These are phyloP conservation scores for Megacollybia marginata DNA, from an alignment of 768 basidiomycete genomes.

Conservation along the genomic window DNA sequence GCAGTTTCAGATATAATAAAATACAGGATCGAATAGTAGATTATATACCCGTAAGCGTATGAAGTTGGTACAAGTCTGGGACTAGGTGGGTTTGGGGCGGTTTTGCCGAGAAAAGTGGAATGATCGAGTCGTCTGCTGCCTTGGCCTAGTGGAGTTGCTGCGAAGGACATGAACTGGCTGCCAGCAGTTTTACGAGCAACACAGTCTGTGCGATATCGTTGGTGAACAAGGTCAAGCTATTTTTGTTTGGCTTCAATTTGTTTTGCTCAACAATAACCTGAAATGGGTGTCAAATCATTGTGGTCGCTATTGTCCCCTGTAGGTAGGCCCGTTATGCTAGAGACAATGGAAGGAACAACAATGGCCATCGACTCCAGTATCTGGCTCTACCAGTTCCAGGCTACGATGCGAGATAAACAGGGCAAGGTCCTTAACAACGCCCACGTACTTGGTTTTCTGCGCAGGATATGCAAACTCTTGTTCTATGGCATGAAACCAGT, in stretches of 20 bases:
- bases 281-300: slow-evolving; percentile 94
- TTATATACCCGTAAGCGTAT: slow-evolving; percentile 62
- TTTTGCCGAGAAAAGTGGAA: slow-evolving; percentile 67
- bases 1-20: slow-evolving; percentile 12
- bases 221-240: too few species aligned
- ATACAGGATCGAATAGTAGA: slow-evolving; percentile 13
- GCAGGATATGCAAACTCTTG: slow-evolving; percentile 88
- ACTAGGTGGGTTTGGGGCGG: slow-evolving; percentile 26
- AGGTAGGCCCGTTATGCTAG: slow-evolving; percentile 90
- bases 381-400: slow-evolving; percentile 99
- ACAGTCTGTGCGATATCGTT: neutral
- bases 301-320: slow-evolving; percentile 93
- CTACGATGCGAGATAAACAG: slow-evolving; percentile 97
- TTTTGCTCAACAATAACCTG: too few species aligned
- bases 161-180: slow-evolving; percentile 65
- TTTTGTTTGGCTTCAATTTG: too few species aligned
- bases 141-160: slow-evolving; percentile 76
- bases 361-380: slow-evolving; percentile 99
- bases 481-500: slow-evolving; percentile 98
- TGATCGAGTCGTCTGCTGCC: slow-evolving; percentile 85
- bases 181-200: neutral
- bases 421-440: slow-evolving; percentile 87
- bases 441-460: slow-evolving; percentile 84
- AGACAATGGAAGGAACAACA: slow-evolving; percentile 90
- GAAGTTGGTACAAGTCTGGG: slow-evolving; percentile 45